Evolutionary conservation across 73 alveolate genomes (phyloP), one percentile per base, ranked within the genome.

Genomic region (Paramecium bursaria): DNA sequence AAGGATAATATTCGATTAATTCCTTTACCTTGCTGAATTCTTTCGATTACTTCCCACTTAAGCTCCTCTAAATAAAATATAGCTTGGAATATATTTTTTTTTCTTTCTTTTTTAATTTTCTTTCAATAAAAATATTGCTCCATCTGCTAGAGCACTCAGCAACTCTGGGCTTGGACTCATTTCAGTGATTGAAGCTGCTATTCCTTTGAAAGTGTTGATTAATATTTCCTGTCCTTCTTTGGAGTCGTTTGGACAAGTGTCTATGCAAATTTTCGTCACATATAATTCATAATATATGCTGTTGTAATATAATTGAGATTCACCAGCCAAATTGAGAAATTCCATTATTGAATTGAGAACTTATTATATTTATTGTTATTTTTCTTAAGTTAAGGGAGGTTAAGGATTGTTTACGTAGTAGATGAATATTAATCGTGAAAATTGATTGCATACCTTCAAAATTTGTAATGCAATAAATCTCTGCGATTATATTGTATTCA

Each of bases 301-400:
- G 27, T 51, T 51, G 27, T 51, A 51, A 51, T 26, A 51, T 51
- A 51, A 51, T 4, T 19, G 27, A 25, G 74, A 1, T 51, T 51
- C 74, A 0, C 74, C 74, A 0, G 23, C 74, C n/a, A 51, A 21
- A 5, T 19, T 21, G 27, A 51, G 4, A 0, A 25, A 51, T 26
- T 51, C 13, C 1, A 6, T 51, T 2, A 51, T 51, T n/a, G n/a
- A n/a, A 51, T 17, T 19, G 17, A 1, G n/a, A 0, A 22, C 1
- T 19, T 26, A 21, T 22, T 51, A 21, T 21, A 22, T 21, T 44
- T 22, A 51, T 51, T 22, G 23, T 2, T 51, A 33, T 19, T 11
- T 51, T 22, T 51, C 11, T 10, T 21, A 51, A 25, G 23, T 3
- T 0, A 25, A 13, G 27, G 25, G 23, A 25, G 46, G 23, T 0